phyloP scores from a whole-genome alignment of 1,284 basidiomycete genomes.

The Mixia osmundae region DNA sequence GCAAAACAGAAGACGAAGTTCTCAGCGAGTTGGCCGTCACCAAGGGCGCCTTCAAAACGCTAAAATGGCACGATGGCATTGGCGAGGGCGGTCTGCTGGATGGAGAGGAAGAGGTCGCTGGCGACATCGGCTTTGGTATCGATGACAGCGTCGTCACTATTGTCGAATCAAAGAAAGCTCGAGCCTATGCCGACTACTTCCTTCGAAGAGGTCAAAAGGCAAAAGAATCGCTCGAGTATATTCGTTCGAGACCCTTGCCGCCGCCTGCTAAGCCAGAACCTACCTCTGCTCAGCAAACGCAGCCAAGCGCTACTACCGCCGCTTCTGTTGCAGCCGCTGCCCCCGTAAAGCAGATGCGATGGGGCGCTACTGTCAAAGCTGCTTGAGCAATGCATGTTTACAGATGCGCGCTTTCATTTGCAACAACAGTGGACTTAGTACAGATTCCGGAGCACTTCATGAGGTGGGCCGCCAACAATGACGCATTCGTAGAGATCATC shows the following conservation, averaged over 20 bases:
- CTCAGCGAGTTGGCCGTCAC: constrained; percentile 92
- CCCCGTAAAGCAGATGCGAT: no score
- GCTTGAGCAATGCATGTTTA: no score
- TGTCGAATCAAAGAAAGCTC: neutral
- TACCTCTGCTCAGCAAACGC: no score
- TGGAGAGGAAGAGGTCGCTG: neutral
- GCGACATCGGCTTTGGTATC: neutral
- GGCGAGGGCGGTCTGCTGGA: neutral
- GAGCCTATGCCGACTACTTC: constrained; percentile 1
- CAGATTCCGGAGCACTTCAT: no score
- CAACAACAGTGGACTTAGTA: no score
- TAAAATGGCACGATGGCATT: constrained; percentile 38
- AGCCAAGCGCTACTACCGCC: no score
- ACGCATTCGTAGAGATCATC: no score
- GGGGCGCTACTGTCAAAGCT: no score
- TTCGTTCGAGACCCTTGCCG: neutral
- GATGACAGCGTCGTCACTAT: neutral
- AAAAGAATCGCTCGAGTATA: neutral
- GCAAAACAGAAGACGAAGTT: constrained; percentile 71
- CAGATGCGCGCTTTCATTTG: no score
- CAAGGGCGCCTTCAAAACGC: constrained; percentile 43
- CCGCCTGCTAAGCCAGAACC: neutral
- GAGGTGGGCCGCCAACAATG: no score
- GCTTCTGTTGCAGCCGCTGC: no score
- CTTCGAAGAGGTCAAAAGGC: constrained; percentile 1